phyloP scores from a whole-genome alignment of 1,284 basidiomycete genomes.

The Porphyrellus sp. region DNA sequence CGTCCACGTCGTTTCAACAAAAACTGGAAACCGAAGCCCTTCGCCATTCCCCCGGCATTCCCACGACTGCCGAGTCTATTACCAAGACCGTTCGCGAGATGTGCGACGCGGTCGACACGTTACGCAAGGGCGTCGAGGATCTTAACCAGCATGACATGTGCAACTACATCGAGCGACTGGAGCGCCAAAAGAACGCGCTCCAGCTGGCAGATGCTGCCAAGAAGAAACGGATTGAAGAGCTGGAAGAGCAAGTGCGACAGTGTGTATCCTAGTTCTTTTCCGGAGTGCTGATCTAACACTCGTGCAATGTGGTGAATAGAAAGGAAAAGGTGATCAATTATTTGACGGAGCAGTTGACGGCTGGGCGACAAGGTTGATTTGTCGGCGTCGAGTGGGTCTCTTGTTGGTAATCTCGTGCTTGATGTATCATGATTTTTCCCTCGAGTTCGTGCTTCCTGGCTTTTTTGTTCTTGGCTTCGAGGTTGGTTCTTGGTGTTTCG shows the following conservation, averaged over 20 bases:
- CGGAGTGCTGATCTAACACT: too few relatives aligned
- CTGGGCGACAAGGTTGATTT: not conserved
- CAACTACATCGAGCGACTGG: constrained; percentile 41
- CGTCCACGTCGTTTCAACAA: not conserved
- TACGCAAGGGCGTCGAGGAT: not conserved
- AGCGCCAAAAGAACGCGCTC: constrained; percentile 39
- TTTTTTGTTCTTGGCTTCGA: too few relatives aligned
- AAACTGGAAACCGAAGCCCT: not conserved
- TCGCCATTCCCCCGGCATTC: not conserved
- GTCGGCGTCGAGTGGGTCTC: not conserved
- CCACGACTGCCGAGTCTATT: constrained; percentile 21
- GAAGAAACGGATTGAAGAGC: constrained; percentile 36
- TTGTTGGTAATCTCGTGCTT: not conserved
- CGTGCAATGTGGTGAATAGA: not conserved
- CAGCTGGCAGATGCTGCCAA: constrained; percentile 40
- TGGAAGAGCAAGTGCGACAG: constrained; percentile 9
- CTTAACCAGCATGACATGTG: constrained; percentile 12
- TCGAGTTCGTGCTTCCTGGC: not conserved
- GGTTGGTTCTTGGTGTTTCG: too few relatives aligned
- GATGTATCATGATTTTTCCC: not conserved
- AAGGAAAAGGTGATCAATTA: not conserved
- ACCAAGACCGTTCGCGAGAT: constrained; percentile 6
- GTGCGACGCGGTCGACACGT: not conserved
- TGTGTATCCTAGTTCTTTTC: constrained; percentile 7
- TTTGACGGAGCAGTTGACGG: not conserved